Evolutionary conservation across 106 monocot genomes (phyloP).

Genomic region (Dactylorhiza incarnata): DNA sequence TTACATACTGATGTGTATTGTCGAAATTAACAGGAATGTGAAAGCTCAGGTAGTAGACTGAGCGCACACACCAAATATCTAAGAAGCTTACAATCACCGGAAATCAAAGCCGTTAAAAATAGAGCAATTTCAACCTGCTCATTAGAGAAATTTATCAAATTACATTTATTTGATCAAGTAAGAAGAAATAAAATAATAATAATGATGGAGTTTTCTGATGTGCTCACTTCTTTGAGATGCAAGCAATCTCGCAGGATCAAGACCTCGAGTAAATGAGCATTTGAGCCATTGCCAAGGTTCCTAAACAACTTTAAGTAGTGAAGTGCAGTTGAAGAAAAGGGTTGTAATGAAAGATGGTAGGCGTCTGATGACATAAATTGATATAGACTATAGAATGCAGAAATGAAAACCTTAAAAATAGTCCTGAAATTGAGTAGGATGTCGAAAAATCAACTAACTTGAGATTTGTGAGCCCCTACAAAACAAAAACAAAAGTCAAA

Average conservation of each 20-base stretch:
- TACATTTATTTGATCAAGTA: background rate
- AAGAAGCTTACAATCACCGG: slow-evolving; percentile 42
- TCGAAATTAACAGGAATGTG: background rate
- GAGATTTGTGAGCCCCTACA: slow-evolving; percentile 40
- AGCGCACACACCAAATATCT: slow-evolving; percentile 31
- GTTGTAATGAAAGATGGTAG: background rate
- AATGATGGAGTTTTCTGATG: background rate
- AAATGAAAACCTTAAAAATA: slow-evolving; percentile 43
- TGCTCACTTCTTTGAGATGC: slow-evolving; percentile 74
- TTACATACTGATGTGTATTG: background rate
- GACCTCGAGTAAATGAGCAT: slow-evolving; percentile 35
- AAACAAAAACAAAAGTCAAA: slow-evolving; percentile 8
- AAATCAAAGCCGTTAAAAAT: slow-evolving; percentile 35
- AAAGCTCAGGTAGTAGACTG: background rate
- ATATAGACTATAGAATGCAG: background rate
- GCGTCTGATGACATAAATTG: background rate
- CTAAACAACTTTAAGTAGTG: slow-evolving; percentile 29
- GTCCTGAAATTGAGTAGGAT: slow-evolving; percentile 48
- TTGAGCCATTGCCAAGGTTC: slow-evolving; percentile 31
- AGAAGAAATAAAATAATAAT: background rate
- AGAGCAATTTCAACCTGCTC: slow-evolving; percentile 45
- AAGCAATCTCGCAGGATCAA: slow-evolving; percentile 65
- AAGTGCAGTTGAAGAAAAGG: slow-evolving; percentile 15
- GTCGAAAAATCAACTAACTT: slow-evolving; percentile 62
- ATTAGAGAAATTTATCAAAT: background rate